These are phyloP conservation scores for Suillus lakei DNA, from an alignment of 768 basidiomycete genomes.

Conservation along the genomic window DNA sequence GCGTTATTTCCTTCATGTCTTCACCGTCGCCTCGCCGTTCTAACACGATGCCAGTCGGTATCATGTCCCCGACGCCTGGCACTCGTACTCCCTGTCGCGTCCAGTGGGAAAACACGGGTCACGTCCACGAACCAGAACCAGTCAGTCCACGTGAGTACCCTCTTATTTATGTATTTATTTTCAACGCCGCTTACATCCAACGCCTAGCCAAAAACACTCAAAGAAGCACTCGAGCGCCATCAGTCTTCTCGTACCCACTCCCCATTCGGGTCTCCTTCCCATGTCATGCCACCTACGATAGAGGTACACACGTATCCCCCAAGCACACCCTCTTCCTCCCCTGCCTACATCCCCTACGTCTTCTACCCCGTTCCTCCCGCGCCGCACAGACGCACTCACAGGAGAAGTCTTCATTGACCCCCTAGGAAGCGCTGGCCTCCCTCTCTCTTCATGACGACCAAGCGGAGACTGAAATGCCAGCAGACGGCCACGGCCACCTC, in stretches of 20 bases:
- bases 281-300: neutral
- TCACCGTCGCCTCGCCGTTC: slow-evolving; percentile 13
- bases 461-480: too few relatives aligned
- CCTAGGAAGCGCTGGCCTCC: too few relatives aligned
- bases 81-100: slow-evolving; percentile 55
- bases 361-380: too few relatives aligned
- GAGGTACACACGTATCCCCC: too few relatives aligned
- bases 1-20: neutral
- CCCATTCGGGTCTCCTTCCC: slow-evolving; percentile 6
- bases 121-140: slow-evolving; percentile 15
- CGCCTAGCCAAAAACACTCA: slow-evolving; percentile 50
- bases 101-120: slow-evolving; percentile 50
- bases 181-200: neutral
- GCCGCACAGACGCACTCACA: too few relatives aligned
- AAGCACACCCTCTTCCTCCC: too few relatives aligned
- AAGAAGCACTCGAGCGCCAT: slow-evolving; percentile 57
- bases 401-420: too few relatives aligned
- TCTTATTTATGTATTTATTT: neutral
- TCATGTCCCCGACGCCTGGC: slow-evolving; percentile 31
- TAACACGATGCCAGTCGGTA: slow-evolving; percentile 13
- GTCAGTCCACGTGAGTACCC: slow-evolving; percentile 45
- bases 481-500: too few relatives aligned
- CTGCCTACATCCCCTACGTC: too few relatives aligned
- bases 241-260: slow-evolving; percentile 28
- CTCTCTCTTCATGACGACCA: too few relatives aligned